A percentile compares a stretch with the other conserved stretches of the same genome.
phyloP scores from a whole-genome alignment of 2,329 filamentous ascomycete species.

The Penicillium occitanis region DNA sequence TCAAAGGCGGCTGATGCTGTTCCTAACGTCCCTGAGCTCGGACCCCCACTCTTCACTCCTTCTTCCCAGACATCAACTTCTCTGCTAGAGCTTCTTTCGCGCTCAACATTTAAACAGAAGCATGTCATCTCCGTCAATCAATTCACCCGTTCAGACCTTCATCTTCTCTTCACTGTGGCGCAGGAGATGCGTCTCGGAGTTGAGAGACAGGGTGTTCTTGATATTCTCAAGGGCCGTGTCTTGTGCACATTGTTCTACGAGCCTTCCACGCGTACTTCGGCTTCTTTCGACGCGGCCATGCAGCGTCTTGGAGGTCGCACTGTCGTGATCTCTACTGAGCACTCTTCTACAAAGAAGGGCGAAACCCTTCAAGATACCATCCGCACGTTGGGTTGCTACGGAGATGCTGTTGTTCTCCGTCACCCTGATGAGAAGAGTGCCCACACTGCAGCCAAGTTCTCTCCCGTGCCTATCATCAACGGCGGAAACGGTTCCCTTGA shows the following conservation, averaged over 20 bases:
- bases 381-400: conserved; percentile 89
- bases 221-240: conserved; percentile 80
- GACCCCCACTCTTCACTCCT: conserved; percentile 41
- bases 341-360: conserved; percentile 90
- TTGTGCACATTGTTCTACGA: conserved; percentile 96
- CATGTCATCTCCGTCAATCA: conserved; percentile 91
- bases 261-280: conserved; percentile 91
- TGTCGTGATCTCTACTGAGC: conserved; percentile 74
- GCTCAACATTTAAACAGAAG: conserved; percentile 82
- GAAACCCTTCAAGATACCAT: conserved; percentile 92
- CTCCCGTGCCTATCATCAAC: conserved; percentile 90
- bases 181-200: conserved; percentile 97
- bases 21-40: conserved; percentile 34
- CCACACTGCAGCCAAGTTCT: conserved; percentile 80
- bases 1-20: conserved; percentile 28
- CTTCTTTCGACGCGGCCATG: conserved; percentile 97
- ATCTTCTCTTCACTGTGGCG: conserved; percentile 91
- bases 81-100: conserved; percentile 70
- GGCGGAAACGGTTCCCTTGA: conserved; percentile 94
- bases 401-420: conserved; percentile 91
- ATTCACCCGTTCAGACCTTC: conserved; percentile 82
- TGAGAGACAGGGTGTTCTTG: conserved; percentile 84
- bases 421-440: conserved; percentile 83
- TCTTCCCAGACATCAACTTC: conserved; percentile 58
- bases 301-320: conserved; percentile 91